Evolutionary conservation across 805 yeast genomes (phyloP).

Genomic region (Candida rishiriensis): DNA sequence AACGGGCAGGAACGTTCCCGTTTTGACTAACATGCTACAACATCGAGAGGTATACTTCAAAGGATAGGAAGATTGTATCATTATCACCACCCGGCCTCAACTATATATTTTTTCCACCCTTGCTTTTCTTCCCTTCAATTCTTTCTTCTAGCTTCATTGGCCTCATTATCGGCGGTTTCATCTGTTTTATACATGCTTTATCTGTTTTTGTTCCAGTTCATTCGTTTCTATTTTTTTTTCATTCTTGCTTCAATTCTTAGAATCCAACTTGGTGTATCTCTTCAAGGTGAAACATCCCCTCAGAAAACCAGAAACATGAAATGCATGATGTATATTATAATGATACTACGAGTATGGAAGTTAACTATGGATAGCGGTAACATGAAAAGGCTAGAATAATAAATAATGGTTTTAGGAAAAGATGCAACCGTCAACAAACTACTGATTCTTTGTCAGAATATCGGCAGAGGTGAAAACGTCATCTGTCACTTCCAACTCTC

Average conservation of each 20-base stretch:
- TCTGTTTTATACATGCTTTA: too few species aligned
- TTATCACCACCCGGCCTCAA: not conserved
- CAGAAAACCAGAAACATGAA: too few species aligned
- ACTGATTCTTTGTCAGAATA: constrained; percentile 5
- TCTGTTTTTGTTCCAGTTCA: not conserved
- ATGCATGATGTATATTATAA: too few species aligned
- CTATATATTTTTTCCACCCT: not conserved
- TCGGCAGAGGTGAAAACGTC: constrained; percentile 26
- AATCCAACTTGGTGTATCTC: too few species aligned
- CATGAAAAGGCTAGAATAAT: too few species aligned
- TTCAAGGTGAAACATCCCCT: too few species aligned
- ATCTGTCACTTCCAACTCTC: constrained; percentile 29
- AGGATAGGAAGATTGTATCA: not conserved
- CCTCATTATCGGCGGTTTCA: too few species aligned
- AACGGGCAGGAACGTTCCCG: constrained; percentile 13
- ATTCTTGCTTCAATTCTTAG: too few species aligned
- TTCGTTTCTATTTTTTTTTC: not conserved
- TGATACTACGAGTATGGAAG: too few species aligned
- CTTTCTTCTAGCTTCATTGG: too few species aligned
- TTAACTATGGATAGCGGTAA: too few species aligned
- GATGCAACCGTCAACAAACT: not conserved
- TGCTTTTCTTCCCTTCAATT: not conserved
- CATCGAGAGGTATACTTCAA: constrained; percentile 11
- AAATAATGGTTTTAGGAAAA: not conserved
- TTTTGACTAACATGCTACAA: constrained; percentile 11